Base-by-base conservation (phyloP, 1,139 yeast genomes). In the Blastobotrys indianensis region DNA sequence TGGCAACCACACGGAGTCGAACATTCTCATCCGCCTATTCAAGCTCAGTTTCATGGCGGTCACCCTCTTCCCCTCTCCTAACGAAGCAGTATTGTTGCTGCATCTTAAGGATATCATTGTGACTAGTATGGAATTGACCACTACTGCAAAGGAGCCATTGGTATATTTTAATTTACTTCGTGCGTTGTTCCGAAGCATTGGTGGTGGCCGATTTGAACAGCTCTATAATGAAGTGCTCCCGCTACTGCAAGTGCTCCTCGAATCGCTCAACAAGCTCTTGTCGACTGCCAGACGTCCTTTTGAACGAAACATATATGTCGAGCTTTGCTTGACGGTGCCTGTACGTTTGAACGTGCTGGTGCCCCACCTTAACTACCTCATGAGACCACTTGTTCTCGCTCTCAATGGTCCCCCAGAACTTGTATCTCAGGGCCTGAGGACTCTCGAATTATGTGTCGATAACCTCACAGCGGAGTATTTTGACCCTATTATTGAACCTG, bases 401-500 rank as follows among this genome's bases (percentile, higher is more conserved):
- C 72, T 94, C 50, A 85, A 86, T 60, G 96, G 96, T 0, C 75
- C 90, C 1, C 95, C 84, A 51, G 99, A 94, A 54, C 75, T 92
- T 44, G 94, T 90, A 1, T 82, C 92, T 48, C 98, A 92, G 66
- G 98, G 98, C 37, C 71, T 94, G 53, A 75, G 97, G 53, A 92
- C 97, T 0, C 75, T 94, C 49, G 99, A 94, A 59, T 73, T 92
- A n/a, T 92, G 98, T 60, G 96, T 94, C 25, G 99, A 94, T 60
- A 94, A 94, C 57, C 69, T 94, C 49, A 92, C 97, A 0, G 95
- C 97, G 0, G 95, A 90, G 58, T 94, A 88, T 64, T 88, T 94
- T 63, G 98, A 94, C 59, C 98, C 98, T 1, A 87, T 92, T 62
- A 80, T 94, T 51, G 97, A 88, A 58, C 97, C 98, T 0, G 97